Conservation (phyloP, 495 filamentous ascomycete genomes). For the Aspergillus cavernicola region DNA sequence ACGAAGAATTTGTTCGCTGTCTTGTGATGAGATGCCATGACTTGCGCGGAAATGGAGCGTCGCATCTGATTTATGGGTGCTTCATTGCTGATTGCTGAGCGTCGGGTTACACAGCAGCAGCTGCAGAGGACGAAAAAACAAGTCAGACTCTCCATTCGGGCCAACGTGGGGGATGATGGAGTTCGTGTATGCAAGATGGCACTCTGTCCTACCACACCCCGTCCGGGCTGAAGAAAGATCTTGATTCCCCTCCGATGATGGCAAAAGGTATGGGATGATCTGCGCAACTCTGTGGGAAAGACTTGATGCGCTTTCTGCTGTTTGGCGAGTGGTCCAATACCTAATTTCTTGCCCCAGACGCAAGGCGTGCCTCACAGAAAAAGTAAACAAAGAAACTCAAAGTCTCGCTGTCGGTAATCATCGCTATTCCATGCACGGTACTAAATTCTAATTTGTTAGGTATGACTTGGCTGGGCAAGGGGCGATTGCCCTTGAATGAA, state of each 20-base stretch:
- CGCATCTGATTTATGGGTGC: conserved; percentile 6
- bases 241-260: not conserved
- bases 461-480: not conserved
- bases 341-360: not conserved
- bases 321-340: no score
- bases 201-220: not conserved
- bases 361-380: not conserved
- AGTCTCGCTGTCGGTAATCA: not conserved
- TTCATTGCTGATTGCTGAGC: no score
- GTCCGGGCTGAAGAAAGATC: not conserved
- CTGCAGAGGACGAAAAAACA: not conserved
- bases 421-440: not conserved
- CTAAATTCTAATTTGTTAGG: no score
- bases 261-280: not conserved
- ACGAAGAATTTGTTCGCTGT: not conserved
- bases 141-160: not conserved
- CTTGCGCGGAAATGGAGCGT: not conserved
- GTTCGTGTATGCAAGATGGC: not conserved
- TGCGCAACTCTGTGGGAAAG: not conserved
- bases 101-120: conserved; percentile 8
- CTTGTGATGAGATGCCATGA: not conserved
- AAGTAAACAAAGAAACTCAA: conserved; percentile 3
- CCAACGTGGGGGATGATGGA: not conserved
- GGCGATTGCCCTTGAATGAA: not conserved
- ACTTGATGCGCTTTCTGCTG: not conserved